These are phyloP conservation scores for Abrus pulchellus DNA, from an alignment of 306 rosid species.

Conservation along the genomic window DNA sequence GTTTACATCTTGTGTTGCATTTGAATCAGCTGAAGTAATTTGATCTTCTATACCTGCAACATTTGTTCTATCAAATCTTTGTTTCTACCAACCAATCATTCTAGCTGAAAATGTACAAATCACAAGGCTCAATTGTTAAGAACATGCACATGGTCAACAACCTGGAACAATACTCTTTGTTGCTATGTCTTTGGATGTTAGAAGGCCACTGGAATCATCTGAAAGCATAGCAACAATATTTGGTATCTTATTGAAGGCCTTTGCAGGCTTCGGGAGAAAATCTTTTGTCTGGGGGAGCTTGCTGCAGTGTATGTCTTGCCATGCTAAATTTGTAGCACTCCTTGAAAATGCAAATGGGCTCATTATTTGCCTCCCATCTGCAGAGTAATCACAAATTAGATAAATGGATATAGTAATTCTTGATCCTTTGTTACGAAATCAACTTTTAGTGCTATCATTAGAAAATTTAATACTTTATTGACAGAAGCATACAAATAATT, in stretches of 20 bases:
- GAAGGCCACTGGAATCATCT: conserved; percentile 56
- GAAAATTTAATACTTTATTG: background rate
- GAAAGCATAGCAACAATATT: conserved; percentile 45
- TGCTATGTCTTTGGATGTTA: conserved; percentile 55
- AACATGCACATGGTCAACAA: conserved; percentile 34
- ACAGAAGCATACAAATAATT: background rate
- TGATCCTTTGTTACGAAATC: background rate
- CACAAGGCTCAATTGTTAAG: conserved; percentile 5
- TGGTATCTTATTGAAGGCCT: conserved; percentile 54
- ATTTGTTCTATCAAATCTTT: background rate
- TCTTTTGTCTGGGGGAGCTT: conserved; percentile 67
- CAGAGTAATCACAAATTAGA: conserved; percentile 31
- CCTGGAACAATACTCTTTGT: conserved; percentile 63
- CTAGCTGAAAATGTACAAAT: conserved; percentile 7
- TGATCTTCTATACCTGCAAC: conserved; percentile 74
- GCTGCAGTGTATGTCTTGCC: conserved; percentile 58
- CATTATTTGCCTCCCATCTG: conserved; percentile 72
- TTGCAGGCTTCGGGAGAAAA: conserved; percentile 61
- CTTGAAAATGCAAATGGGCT: conserved; percentile 53
- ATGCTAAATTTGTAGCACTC: conserved; percentile 54
- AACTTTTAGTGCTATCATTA: background rate
- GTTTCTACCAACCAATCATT: too few relatives aligned
- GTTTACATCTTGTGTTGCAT: conserved; percentile 62
- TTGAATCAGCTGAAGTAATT: conserved; percentile 50
- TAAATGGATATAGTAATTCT: background rate